Evolutionary conservation across 495 filamentous ascomycete species (phyloP), one percentile per base, ranked within the genome.

Genomic region (Penicillium egyptiacum): DNA sequence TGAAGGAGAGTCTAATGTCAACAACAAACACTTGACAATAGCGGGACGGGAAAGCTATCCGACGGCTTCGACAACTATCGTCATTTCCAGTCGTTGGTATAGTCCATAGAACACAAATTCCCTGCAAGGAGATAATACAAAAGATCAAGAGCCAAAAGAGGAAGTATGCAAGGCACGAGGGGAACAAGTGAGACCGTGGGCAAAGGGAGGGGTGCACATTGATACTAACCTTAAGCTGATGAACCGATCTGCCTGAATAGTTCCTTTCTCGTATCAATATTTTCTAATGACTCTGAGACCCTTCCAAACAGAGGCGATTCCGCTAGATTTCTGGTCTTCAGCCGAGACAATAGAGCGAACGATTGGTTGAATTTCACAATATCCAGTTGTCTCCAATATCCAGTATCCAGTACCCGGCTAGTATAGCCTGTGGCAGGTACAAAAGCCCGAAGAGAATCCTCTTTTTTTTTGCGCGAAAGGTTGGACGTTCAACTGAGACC

Each of bases 121-220:
- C 60, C 68, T 67, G 73, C 71, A 76, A 76, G 73, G 71, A 74
- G 70, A 62, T 65, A 55, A 50, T 51, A 68, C 16, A 3, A 26
- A 66, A 68, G 56, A 59, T 46, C 39, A 31, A 30, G 50, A 60
- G 6, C 53, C 57, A 26, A 58, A 74, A 75, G 53, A 68, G 63
- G 62, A 65, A 48, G 41, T 59, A 76, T 75, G 73, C 73, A 76
- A 76, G 73, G 73, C 73, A 76, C 70, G 63, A 71, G 69, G 63
- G 65, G 63, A 52, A 59, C 50, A 59, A 67, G 51, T 65, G 61
- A 69, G 66, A 67, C 66, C 66, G 66, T 69, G 66, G 66, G 64
- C 66, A 47, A 59, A 62, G 61, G 59, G 64, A 48, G 53, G 33
- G 56, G 55, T 55, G 50, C 43, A 40, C 35, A 42, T 43, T 9